A percentile compares a stretch with the other conserved stretches of the same genome.
Evolutionary conservation across 768 basidiomycete genomes (phyloP).

Genomic region (Crucibulum laeve): DNA sequence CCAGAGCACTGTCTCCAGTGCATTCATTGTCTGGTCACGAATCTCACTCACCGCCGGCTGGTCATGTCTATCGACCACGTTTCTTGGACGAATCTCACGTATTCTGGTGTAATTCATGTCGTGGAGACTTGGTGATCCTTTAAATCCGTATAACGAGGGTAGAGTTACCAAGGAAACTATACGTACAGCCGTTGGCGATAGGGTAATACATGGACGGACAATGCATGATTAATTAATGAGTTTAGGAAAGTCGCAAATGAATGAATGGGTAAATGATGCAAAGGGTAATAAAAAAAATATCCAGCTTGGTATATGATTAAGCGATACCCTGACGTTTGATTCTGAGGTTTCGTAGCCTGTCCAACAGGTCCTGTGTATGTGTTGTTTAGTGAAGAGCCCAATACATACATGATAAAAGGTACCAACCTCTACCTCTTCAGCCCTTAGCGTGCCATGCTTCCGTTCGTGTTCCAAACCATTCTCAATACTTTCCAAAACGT

Average conservation of each 20-base stretch:
- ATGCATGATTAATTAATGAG: neutral
- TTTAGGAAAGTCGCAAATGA: no score
- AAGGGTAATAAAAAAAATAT: conserved; percentile 4
- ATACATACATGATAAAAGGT: conserved; percentile 2
- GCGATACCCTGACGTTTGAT: conserved; percentile 38
- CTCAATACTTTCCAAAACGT: conserved; percentile 81
- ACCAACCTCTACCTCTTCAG: conserved; percentile 71
- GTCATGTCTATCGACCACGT: conserved; percentile 49
- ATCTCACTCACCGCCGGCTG: conserved; percentile 20
- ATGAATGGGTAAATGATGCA: no score
- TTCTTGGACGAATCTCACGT: conserved; percentile 87
- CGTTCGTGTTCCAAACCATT: conserved; percentile 67
- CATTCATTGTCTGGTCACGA: conserved; percentile 30
- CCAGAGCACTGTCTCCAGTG: conserved; percentile 53
- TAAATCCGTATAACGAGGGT: conserved; percentile 20
- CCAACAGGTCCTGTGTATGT: conserved; percentile 44
- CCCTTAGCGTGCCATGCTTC: conserved; percentile 54
- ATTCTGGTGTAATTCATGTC: conserved; percentile 85
- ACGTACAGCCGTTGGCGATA: no score
- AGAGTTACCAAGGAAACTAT: neutral
- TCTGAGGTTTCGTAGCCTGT: conserved; percentile 50
- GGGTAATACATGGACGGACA: neutral
- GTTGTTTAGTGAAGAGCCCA: conserved; percentile 2
- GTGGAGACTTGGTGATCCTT: conserved; percentile 76
- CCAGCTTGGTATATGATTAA: conserved; percentile 8